phyloP scores from a whole-genome alignment of 2,329 filamentous ascomycete genomes.

The Talaromyces pinophilus region DNA sequence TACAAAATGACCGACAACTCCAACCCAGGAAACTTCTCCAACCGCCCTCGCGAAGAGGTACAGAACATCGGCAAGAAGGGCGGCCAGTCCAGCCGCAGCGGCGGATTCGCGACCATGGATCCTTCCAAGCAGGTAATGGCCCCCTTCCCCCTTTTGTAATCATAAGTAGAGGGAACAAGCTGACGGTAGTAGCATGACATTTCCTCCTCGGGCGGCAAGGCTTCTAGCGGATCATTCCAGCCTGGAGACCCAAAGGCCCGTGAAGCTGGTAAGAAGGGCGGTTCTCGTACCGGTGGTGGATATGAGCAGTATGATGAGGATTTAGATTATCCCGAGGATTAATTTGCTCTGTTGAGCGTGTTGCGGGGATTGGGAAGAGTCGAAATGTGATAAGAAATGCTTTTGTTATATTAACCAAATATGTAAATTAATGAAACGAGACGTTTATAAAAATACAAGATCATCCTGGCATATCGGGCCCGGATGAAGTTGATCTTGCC shows the following conservation, averaged over 20 bases:
- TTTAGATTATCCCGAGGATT: background rate
- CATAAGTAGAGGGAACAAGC: background rate
- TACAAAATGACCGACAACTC: slow-evolving; percentile 27
- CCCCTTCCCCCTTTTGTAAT: no score
- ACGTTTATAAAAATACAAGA: background rate
- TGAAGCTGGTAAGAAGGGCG: slow-evolving; percentile 27
- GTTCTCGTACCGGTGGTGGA: background rate
- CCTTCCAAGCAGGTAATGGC: slow-evolving; percentile 15
- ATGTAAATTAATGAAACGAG: background rate
- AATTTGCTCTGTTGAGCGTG: background rate
- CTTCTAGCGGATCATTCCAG: slow-evolving; percentile 26
- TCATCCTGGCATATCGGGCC: background rate
- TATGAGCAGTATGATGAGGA: background rate
- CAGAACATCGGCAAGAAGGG: slow-evolving; percentile 52
- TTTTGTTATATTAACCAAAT: background rate
- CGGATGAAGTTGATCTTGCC: background rate
- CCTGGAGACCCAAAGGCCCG: slow-evolving; percentile 24
- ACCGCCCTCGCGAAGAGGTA: slow-evolving; percentile 54
- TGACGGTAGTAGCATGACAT: slow-evolving; percentile 24
- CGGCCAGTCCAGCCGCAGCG: slow-evolving; percentile 45
- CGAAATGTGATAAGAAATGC: background rate
- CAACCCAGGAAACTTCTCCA: slow-evolving; percentile 57
- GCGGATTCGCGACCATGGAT: slow-evolving; percentile 39
- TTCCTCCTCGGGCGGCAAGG: slow-evolving; percentile 23
- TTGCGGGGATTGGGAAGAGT: background rate